These are phyloP conservation scores for Nemania sp. DNA, from an alignment of 2,329 filamentous ascomycete species.

Conservation along the genomic window DNA sequence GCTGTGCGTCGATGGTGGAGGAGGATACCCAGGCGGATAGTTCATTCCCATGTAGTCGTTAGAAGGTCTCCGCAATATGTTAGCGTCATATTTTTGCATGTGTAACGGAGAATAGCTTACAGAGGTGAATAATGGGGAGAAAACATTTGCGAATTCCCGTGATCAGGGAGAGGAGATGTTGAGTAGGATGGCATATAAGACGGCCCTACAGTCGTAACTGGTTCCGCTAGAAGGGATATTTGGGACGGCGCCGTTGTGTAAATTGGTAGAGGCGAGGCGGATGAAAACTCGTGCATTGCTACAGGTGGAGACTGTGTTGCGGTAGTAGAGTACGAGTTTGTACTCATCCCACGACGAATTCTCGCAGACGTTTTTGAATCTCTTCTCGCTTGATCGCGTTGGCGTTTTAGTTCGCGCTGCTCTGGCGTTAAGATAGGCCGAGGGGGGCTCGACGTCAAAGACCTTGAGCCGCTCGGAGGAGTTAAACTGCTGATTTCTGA, in stretches of 20 bases:
- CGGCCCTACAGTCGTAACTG: constrained; percentile 48
- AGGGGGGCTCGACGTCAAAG: constrained; percentile 61
- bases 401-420: constrained; percentile 64
- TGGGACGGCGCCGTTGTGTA: constrained; percentile 56
- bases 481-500: constrained; percentile 55
- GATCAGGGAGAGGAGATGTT: constrained; percentile 49
- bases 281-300: constrained; percentile 48
- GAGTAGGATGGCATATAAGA: constrained; percentile 56
- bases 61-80: constrained; percentile 28
- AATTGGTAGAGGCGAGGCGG: constrained; percentile 49
- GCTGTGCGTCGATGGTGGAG: constrained; percentile 35
- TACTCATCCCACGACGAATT: constrained; percentile 55
- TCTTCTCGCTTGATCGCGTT: constrained; percentile 61
- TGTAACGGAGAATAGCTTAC: constrained; percentile 24
- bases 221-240: constrained; percentile 56
- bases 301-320: constrained; percentile 46
- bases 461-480: constrained; percentile 54
- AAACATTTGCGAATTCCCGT: constrained; percentile 38
- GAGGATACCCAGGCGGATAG: constrained; percentile 45
- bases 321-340: constrained; percentile 40
- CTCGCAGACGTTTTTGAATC: constrained; percentile 59
- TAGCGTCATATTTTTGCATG: constrained; percentile 27
- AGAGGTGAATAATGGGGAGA: constrained; percentile 37
- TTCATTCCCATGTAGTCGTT: constrained; percentile 51
- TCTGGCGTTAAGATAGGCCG: constrained; percentile 58